phyloP scores from a whole-genome alignment of 768 basidiomycete genomes.

The Fibroporia radiculosa region DNA sequence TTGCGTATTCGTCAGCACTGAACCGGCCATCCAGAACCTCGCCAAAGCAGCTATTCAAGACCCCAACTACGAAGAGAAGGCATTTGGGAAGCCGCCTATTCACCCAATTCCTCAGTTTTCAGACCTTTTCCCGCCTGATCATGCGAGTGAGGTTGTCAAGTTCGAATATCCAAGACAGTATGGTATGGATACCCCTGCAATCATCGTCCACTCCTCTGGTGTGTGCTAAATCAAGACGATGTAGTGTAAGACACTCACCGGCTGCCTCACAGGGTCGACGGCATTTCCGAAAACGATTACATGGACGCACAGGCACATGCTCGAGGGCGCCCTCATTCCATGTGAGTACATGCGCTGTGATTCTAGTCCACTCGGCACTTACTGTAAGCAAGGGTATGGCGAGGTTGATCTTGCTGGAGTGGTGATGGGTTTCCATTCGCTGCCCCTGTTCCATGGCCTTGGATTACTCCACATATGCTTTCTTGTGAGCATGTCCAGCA shows the following conservation, averaged over 20 bases:
- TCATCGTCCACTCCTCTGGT: constrained; percentile 20
- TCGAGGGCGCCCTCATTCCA: constrained; percentile 8
- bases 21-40: constrained; percentile 19
- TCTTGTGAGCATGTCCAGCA: background rate
- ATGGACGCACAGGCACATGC: constrained; percentile 11
- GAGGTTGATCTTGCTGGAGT: constrained; percentile 4
- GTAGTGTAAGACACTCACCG: background rate
- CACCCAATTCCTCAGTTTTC: constrained; percentile 13
- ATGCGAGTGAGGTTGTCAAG: background rate
- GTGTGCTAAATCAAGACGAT: background rate
- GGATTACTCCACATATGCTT: background rate
- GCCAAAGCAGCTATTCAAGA: constrained; percentile 13
- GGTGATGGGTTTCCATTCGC: background rate
- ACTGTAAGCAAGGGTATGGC: too few species aligned
- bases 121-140: constrained; percentile 7
- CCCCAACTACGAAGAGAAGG: constrained; percentile 7
- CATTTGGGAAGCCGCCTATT: background rate
- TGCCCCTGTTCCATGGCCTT: constrained; percentile 8
- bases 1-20: constrained; percentile 23
- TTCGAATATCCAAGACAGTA: background rate
- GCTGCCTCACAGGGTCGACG: constrained; percentile 10
- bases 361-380: too few species aligned
- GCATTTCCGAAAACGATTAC: constrained; percentile 16
- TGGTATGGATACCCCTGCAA: constrained; percentile 3
- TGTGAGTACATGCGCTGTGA: too few species aligned